Base-by-base conservation (phyloP, 768 basidiomycete species). In the Collybia sordida region DNA sequence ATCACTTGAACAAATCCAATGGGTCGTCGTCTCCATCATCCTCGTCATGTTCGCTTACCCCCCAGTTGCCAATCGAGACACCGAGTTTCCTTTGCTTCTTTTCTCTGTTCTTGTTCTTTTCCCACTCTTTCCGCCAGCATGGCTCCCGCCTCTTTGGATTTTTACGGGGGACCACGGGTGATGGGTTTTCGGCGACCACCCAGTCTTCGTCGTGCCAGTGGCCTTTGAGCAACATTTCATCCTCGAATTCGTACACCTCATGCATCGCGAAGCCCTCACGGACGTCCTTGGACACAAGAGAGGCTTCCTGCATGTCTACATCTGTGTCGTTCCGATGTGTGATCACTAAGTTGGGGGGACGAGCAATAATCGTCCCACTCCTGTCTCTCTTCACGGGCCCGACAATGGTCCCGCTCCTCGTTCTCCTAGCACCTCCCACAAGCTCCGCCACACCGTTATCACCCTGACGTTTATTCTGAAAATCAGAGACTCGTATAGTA, bases 401-500 rank as follows among this genome's bases (percentile, higher is more conserved):
- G 28, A 75, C 67, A 28, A 80, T 61, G 3, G 80, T 80, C 2
- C 77, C 80, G 42, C 78, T 80, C 40, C 79, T 72, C 7, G 76
- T 75, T 7, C 80, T 71, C 18, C 70, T 64, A 11, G 71, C 57
- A 12, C 62, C 61, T 31, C 55, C 53, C 3, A 39, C 36, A 21
- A 49, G 49, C 37, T 12, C 51, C 41, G n/a, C 48, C 25, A 45
- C 49, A 41, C 14, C 19, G 22, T 7, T 23, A 17, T 21, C 14
- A 37, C 47, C 24, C 28, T 40, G 31, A 8, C 44, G 47, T 4
- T 56, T 48, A 27, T 54, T 67, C 27, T 54, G 17, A 42, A 68
- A 73, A 53, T 77, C 77, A n/a, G 72, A 80, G 42, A 73, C 78
- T 45, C 71, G 79, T 59, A 73, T 81, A 45, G 75, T 82, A 52